phyloP scores from a whole-genome alignment of 495 filamentous ascomycete species.

The Chaetomidium leptoderma region DNA sequence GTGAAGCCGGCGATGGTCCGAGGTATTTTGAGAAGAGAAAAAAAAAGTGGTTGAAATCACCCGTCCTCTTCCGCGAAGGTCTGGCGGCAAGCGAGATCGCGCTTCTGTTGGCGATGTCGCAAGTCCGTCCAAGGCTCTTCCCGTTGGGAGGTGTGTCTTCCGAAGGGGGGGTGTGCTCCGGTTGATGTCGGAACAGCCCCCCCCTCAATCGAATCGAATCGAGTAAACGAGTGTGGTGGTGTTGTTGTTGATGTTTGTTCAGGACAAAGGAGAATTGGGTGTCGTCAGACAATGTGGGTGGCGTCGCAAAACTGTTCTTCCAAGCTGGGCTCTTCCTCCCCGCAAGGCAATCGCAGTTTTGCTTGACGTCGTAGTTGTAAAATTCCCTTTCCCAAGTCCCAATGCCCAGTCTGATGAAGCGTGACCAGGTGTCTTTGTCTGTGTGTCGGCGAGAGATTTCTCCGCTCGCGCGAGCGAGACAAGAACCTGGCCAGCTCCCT shows the following conservation, averaged over 20 bases:
- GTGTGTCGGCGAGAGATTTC: constrained; percentile 21
- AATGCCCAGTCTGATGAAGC: constrained; percentile 10
- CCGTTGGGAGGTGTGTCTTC: background rate
- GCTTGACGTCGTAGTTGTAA: background rate
- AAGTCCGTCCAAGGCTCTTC: background rate
- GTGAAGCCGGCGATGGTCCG: background rate
- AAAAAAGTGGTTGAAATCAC: background rate
- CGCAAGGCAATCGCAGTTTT: constrained; percentile 1
- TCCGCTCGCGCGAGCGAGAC: constrained; percentile 16
- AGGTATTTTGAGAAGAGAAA: no score
- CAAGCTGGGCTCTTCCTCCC: constrained; percentile 20
- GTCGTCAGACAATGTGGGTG: constrained; percentile 15
- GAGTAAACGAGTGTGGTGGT: constrained; percentile 7
- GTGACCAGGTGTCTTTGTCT: constrained; percentile 12
- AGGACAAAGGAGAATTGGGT: constrained; percentile 14
- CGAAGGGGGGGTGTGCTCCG: background rate
- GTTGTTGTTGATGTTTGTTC: background rate
- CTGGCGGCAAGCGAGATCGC: background rate
- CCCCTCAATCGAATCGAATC: background rate
- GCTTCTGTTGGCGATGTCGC: background rate
- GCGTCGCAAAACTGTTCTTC: constrained; percentile 5
- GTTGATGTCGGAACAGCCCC: background rate
- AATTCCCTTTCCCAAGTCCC: constrained; percentile 12
- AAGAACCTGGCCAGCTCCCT: background rate
- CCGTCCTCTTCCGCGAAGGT: background rate